These are phyloP conservation scores for Oehlia diaphana DNA, from an alignment of 192 early-diverging fungal genomes.

Conservation along the genomic window DNA sequence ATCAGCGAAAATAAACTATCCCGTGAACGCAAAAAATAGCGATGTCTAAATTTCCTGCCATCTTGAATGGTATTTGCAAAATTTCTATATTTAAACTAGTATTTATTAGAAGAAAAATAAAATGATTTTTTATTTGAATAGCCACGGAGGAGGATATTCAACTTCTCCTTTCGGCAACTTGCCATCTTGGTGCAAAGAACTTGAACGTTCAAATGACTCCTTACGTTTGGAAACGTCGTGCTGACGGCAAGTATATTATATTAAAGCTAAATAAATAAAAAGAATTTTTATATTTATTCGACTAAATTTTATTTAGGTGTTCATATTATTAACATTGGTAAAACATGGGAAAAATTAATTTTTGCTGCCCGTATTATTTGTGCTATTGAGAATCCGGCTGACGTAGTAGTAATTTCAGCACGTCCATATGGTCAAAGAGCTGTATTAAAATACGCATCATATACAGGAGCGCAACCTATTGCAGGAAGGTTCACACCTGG, in stretches of 20 bases:
- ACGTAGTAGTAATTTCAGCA: slow-evolving; percentile 96
- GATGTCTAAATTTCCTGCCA: slow-evolving; percentile 50
- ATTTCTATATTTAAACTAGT: not conserved
- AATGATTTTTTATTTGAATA: not conserved
- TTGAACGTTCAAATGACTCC: slow-evolving; percentile 89
- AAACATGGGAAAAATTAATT: slow-evolving; percentile 99
- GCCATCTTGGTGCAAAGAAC: slow-evolving; percentile 99
- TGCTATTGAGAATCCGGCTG: slow-evolving; percentile 97
- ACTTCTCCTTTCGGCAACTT: slow-evolving; percentile 93
- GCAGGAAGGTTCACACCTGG: slow-evolving; percentile 99
- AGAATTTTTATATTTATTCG: not conserved
- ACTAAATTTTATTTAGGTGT: slow-evolving; percentile 56
- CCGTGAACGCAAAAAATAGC: slow-evolving; percentile 42
- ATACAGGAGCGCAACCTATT: slow-evolving; percentile 99
- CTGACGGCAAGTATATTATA: slow-evolving; percentile 70
- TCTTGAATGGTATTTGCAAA: slow-evolving; percentile 35
- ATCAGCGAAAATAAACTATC: slow-evolving; percentile 36
- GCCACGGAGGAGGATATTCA: slow-evolving; percentile 93
- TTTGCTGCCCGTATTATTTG: slow-evolving; percentile 98
- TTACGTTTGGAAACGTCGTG: slow-evolving; percentile 97
- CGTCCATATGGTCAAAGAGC: slow-evolving; percentile 98
- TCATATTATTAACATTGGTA: slow-evolving; percentile 98
- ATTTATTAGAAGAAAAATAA: not conserved
- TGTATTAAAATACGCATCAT: slow-evolving; percentile 96
- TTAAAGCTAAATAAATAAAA: not conserved